Evolutionary conservation across 2,329 filamentous ascomycete genomes (phyloP).

Genomic region (Hypomyces rosellus): DNA sequence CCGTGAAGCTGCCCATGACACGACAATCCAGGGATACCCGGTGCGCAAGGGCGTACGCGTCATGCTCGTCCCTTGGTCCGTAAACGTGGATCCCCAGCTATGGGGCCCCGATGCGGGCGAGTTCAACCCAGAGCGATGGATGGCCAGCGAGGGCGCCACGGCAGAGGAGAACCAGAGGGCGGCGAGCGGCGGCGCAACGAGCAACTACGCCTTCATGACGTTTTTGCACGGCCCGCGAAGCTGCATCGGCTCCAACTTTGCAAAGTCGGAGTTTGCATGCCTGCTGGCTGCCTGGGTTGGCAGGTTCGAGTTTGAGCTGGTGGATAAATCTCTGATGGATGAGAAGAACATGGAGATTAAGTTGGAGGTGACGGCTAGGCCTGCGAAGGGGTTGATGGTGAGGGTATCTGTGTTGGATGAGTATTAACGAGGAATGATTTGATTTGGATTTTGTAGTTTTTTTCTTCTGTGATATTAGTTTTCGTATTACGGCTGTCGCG

Average conservation of each 20-base stretch:
- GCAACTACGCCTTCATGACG: slow-evolving; percentile 72
- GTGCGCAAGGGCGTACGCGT: slow-evolving; percentile 67
- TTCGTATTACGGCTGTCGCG: neutral
- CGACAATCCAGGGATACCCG: slow-evolving; percentile 55
- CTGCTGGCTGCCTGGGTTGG: slow-evolving; percentile 72
- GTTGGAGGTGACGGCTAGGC: slow-evolving; percentile 64
- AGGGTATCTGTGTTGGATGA: slow-evolving; percentile 60
- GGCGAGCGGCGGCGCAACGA: slow-evolving; percentile 64
- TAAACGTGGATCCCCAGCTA: slow-evolving; percentile 60
- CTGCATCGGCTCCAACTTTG: slow-evolving; percentile 79
- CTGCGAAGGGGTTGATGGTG: slow-evolving; percentile 65
- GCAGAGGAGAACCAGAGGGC: slow-evolving; percentile 29
- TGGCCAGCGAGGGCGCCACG: slow-evolving; percentile 38
- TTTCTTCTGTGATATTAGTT: neutral
- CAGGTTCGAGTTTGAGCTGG: slow-evolving; percentile 58
- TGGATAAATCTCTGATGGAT: slow-evolving; percentile 55
- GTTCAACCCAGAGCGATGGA: slow-evolving; percentile 78
- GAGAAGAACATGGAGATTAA: slow-evolving; percentile 62
- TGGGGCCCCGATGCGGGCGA: slow-evolving; percentile 71
- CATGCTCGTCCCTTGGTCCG: slow-evolving; percentile 57
- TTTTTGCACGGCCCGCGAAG: slow-evolving; percentile 82
- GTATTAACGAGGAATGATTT: slow-evolving; percentile 33
- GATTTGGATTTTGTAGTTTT: neutral
- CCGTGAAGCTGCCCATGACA: slow-evolving; percentile 59
- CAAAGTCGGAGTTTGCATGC: slow-evolving; percentile 78